These are phyloP conservation scores for Vicia sativa DNA, from an alignment of 306 rosid species.

Conservation along the genomic window DNA sequence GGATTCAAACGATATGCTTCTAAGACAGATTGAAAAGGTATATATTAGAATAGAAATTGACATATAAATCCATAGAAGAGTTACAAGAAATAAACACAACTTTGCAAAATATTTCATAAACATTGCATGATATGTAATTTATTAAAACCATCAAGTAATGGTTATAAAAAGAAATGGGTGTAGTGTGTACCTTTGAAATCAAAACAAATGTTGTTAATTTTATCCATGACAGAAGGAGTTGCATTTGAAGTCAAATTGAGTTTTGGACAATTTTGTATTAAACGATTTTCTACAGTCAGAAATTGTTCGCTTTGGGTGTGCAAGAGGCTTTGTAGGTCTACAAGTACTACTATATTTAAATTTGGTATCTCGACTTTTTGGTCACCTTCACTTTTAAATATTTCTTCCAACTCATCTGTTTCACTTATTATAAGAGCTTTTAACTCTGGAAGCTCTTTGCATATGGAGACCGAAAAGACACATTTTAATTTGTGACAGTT, in stretches of 20 bases:
- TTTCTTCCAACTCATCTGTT: slow-evolving; percentile 12
- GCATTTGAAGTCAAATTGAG: background rate
- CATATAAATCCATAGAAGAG: too few species aligned
- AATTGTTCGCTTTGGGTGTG: background rate
- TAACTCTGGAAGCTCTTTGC: background rate
- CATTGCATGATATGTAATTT: too few species aligned
- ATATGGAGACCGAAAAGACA: background rate
- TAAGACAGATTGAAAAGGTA: too few species aligned
- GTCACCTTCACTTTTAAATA: background rate
- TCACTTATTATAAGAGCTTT: accelerated
- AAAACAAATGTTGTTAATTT: background rate
- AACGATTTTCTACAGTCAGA: background rate
- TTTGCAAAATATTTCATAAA: too few species aligned
- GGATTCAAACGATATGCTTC: too few species aligned
- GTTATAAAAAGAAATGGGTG: background rate
- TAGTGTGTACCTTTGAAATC: background rate
- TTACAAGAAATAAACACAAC: too few species aligned
- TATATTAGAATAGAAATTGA: too few species aligned
- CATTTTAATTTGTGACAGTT: background rate
- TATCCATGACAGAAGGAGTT: background rate
- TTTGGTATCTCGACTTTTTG: slow-evolving; percentile 6
- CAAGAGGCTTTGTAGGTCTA: background rate
- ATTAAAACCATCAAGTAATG: background rate
- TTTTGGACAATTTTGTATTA: background rate
- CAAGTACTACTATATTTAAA: background rate